Percentiles rank a stretch among this genome's conserved stretches.
phyloP scores from a whole-genome alignment of 495 filamentous ascomycete genomes.

The Rusavskia elegans region DNA sequence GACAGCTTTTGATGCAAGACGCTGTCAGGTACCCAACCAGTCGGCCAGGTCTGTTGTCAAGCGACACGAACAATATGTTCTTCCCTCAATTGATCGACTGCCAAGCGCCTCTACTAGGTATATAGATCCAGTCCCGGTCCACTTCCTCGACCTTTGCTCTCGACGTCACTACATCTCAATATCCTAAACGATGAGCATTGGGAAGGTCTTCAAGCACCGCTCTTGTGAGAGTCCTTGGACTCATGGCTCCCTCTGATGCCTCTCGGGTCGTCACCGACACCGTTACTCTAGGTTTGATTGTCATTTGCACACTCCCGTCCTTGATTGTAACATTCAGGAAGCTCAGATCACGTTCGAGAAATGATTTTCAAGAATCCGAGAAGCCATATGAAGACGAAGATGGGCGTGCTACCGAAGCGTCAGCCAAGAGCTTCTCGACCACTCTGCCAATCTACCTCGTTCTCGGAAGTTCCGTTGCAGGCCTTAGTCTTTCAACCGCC shows the following conservation, averaged over 20 bases:
- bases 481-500: slow-evolving; percentile 27
- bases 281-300: not conserved
- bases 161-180: not conserved
- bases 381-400: slow-evolving; percentile 45
- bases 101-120: not conserved
- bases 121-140: too few relatives aligned
- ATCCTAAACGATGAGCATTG: not conserved
- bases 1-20: not conserved
- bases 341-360: not conserved
- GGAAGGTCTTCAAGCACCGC: not conserved
- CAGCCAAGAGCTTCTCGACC: slow-evolving; percentile 34
- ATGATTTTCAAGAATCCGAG: not conserved
- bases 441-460: slow-evolving; percentile 30
- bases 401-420: slow-evolving; percentile 41
- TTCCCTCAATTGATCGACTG: not conserved
- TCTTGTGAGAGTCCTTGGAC: not conserved
- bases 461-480: slow-evolving; percentile 26
- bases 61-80: not conserved
- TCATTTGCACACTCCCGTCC: not conserved
- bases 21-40: not conserved
- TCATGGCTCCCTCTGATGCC: not conserved
- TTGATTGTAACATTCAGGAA: not conserved
- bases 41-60: not conserved
- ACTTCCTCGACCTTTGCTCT: too few relatives aligned
- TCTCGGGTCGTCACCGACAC: not conserved